Base-by-base conservation (phyloP, 2,329 filamentous ascomycete genomes). In the Cytospora piceae region DNA sequence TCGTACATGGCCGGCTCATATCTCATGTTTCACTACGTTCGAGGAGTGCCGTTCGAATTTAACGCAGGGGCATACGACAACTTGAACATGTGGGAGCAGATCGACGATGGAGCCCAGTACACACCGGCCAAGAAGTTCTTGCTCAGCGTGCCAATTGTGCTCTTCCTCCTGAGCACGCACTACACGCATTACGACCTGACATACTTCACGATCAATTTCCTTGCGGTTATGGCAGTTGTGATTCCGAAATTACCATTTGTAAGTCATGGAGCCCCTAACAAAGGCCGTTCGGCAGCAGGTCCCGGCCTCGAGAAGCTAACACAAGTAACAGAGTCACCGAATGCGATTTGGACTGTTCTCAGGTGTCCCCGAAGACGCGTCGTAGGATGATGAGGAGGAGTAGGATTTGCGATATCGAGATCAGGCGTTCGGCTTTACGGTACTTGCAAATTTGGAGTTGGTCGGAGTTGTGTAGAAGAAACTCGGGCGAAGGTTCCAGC, bases 11-110 rank as follows among this genome's bases (percentile, higher is more conserved):
- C 95, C 74, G 94, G 93, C 74, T 97, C 94, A 52, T 99, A 98
- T 79, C 87, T 99, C 79, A 99, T 99, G 95, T 99, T 99, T 81
- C 95, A 99, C 81, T 97, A 93, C 84, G 95, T 99, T 72, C 93
- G 94, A 76, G 95, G 95, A 72, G 93, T 98, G 56, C 95, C 95
- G 7, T 99, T 99, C 76, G 95, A 99, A 79, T 99, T 99, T 85
- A 99, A 99, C 77, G 90, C 92, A 64, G 95, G 95, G 67, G 95
- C 95, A 72, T 99, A 98, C 79, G 95, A 99, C 84, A 98, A 99
- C 79, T 85, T 99, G 75, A 99, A 98, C 82, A 98, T 99, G 95
- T 99, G 95, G 95, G 95, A 99, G 82, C 95, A 99, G 81, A 99
- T 99, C 77, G 95, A 99, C 82, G 96, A 98, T 74, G 95, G 95